A percentile compares a stretch with the other conserved stretches of the same genome.
Conservation (phyloP, 306 rosid species). For the Coriaria nepalensis region DNA sequence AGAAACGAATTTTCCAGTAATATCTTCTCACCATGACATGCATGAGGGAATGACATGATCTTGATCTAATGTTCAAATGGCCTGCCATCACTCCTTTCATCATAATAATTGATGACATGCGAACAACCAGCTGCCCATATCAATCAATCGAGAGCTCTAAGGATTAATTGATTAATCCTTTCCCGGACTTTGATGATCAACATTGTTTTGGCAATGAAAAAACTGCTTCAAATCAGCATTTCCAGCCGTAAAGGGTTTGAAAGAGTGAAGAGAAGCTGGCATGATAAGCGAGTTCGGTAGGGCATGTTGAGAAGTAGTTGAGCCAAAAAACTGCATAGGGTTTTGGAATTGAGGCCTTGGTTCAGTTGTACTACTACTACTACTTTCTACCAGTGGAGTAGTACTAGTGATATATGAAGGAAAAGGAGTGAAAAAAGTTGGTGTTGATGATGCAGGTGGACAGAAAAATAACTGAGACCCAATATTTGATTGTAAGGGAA, state of each 20-base stretch:
- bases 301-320: constrained; percentile 26
- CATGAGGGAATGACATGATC: too few species aligned
- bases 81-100: too few species aligned
- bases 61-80: too few species aligned
- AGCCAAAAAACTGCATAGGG: constrained; percentile 37
- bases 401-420: constrained; percentile 26
- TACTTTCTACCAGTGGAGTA: constrained; percentile 27
- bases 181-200: constrained; percentile 7
- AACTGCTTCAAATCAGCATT: constrained; percentile 31
- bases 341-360: constrained; percentile 19
- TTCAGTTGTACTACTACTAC: not conserved
- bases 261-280: constrained; percentile 35
- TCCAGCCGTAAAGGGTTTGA: constrained; percentile 18
- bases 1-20: too few species aligned
- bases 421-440: constrained; percentile 32
- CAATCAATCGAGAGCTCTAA: constrained; percentile 8
- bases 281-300: constrained; percentile 23
- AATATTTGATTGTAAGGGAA: constrained; percentile 12
- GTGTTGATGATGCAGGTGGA: constrained; percentile 22
- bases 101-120: too few species aligned
- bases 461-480: constrained; percentile 31
- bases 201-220: constrained; percentile 19
- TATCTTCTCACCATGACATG: too few species aligned
- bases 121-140: too few species aligned
- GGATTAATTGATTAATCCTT: constrained; percentile 16